Evolutionary conservation across 2,329 filamentous ascomycete species (phyloP).

Genomic region (Neofusicoccum sp.): DNA sequence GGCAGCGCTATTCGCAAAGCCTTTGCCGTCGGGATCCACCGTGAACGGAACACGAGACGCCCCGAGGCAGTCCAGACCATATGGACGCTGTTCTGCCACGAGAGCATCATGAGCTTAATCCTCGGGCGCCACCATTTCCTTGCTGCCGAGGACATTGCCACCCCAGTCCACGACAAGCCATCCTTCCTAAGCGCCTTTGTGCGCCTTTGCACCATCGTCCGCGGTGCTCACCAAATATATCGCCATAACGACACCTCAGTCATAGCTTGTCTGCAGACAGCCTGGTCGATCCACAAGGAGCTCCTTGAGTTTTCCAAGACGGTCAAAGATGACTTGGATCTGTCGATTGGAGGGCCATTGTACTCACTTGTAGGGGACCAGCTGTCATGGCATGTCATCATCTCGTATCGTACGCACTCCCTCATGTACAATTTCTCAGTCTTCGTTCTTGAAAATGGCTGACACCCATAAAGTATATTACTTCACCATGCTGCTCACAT

Average conservation of each 20-base stretch:
- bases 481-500: slow-evolving; percentile 1
- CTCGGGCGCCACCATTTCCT: neutral
- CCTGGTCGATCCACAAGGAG: neutral
- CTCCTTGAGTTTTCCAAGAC: neutral
- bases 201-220: neutral
- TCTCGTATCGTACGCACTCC: neutral
- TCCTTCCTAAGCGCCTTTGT: neutral
- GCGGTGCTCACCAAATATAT: neutral
- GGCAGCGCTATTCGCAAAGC: neutral
- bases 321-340: neutral
- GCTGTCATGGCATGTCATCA: neutral
- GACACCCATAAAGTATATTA: neutral
- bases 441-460: neutral
- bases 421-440: no score
- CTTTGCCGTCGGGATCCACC: neutral
- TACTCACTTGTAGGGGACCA: neutral
- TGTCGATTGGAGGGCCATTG: neutral
- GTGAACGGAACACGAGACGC: neutral
- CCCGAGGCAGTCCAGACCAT: neutral
- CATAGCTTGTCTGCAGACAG: neutral
- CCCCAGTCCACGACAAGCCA: neutral
- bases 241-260: neutral
- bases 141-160: neutral
- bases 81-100: slow-evolving; percentile 3
- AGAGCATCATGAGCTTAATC: slow-evolving; percentile 3